Base-by-base conservation (phyloP, 2,329 filamentous ascomycete species). In the Colletotrichum aenigma region DNA sequence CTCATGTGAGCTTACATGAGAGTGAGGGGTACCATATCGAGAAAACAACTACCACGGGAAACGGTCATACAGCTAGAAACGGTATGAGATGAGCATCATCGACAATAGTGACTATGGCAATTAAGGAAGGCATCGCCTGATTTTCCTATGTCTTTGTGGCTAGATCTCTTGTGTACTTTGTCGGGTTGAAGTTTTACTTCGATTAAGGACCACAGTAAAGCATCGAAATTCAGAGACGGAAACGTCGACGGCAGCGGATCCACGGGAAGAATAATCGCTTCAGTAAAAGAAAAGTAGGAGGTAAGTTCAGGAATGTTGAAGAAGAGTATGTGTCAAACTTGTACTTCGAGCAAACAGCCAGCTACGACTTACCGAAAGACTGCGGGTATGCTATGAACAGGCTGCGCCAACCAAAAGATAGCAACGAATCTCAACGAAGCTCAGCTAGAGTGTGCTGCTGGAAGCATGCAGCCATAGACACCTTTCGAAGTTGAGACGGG, bases 381-480 rank as follows among this genome's bases (percentile, higher is more conserved):
- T 48, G 43, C 0, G 18, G 10, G 18, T 21, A 13, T 21, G 4
- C 18, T 0, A 48, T 48, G 18, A 21, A 21, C 43, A 48, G n/a
- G 0, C 18, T 48, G 38, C 18, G 38, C 9, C 18, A n/a, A 48
- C 5, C 43, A 48, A 7, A 1, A 21, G n/a, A 1, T 4, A n/a
- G 1, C 43, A 12, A 4, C 6, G 10, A 21, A 48, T 21, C 6
- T 1, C 4, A 21, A 3, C 43, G n/a, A 48, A 13, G 10, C 43
- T 48, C n/a, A 1, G 43, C 6, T 21, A 1, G 10, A 4, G 0
- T 48, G 10, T 0, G 15, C 6, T 21, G 18, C 6, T 43, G 10
- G 21, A 10, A 48, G 43, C 6, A 21, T 13, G n/a, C n/a, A 52
- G 0, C 6, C 43, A 52, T 52, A 0, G n/a, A 4, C 43, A 52